These are phyloP conservation scores for Flaveria sonorensis DNA, from an alignment of 129 eudicot species.

Conservation along the genomic window DNA sequence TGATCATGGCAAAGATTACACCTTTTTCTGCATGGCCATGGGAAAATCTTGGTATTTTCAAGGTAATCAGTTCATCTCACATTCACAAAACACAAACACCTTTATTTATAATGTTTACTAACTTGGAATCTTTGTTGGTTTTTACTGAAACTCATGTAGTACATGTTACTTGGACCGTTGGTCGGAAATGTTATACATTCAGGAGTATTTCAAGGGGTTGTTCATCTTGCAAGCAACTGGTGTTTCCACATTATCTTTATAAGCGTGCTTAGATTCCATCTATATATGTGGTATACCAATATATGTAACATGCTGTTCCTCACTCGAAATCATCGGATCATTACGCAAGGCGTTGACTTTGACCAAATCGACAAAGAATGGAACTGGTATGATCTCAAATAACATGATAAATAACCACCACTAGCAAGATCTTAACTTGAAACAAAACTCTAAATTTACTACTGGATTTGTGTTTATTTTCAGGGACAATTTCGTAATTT, in stretches of 20 bases:
- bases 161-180: constrained; percentile 62
- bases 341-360: constrained; percentile 60
- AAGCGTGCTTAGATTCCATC: constrained; percentile 47
- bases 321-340: constrained; percentile 56
- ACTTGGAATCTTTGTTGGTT: not conserved
- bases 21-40: constrained; percentile 61
- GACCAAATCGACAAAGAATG: constrained; percentile 77
- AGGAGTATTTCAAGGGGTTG: constrained; percentile 38
- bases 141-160: constrained; percentile 34
- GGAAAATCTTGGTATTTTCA: constrained; percentile 55
- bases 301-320: constrained; percentile 68
- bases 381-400: constrained; percentile 51
- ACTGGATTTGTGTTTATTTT: not conserved
- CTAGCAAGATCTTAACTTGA: not conserved
- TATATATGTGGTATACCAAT: constrained; percentile 56
- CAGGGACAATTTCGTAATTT: constrained; percentile 81
- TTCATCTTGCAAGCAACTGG: constrained; percentile 42
- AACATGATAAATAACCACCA: not conserved
- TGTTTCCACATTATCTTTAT: constrained; percentile 57
- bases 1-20: constrained; percentile 32
- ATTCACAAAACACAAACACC: not conserved
- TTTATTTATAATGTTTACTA: not conserved
- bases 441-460: not conserved
- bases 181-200: constrained; percentile 46
- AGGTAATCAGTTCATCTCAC: constrained; percentile 36